These are phyloP conservation scores for Podila clonocystis DNA, from an alignment of 192 early-diverging fungal species.

Conservation along the genomic window DNA sequence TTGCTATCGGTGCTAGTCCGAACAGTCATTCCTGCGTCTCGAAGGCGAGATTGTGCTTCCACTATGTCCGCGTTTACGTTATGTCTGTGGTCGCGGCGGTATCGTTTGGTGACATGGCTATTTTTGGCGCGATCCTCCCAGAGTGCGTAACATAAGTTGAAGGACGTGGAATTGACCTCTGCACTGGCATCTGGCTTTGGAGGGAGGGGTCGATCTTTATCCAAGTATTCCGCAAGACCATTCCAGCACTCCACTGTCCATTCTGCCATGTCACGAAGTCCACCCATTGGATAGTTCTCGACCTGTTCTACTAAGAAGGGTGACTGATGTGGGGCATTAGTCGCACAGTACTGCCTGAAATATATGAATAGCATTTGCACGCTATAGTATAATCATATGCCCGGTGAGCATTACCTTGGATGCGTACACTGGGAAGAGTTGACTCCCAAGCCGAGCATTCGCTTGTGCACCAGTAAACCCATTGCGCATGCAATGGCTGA, in stretches of 20 bases:
- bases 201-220: slow-evolving; percentile 37
- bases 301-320: slow-evolving; percentile 83
- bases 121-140: slow-evolving; percentile 27
- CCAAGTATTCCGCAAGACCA: slow-evolving; percentile 55
- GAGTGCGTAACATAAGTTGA: slow-evolving; percentile 46
- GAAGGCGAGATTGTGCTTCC: slow-evolving; percentile 12
- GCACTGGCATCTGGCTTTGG: slow-evolving; percentile 1
- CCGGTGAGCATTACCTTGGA: slow-evolving; percentile 50
- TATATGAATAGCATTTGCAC: not conserved
- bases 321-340: slow-evolving; percentile 55
- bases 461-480: slow-evolving; percentile 70
- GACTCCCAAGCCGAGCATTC: slow-evolving; percentile 62
- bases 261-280: slow-evolving; percentile 68
- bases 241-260: slow-evolving; percentile 67
- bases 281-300: slow-evolving; percentile 78
- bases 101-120: not conserved
- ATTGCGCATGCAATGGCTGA: slow-evolving; percentile 64
- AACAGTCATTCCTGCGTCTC: slow-evolving; percentile 13
- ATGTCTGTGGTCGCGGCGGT: slow-evolving; percentile 14
- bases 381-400: not conserved
- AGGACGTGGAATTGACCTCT: slow-evolving; percentile 17
- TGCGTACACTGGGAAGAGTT: slow-evolving; percentile 66
- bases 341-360: not conserved
- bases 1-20: not conserved
- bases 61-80: not conserved